These are phyloP conservation scores for Plantago elongata DNA, from an alignment of 257 asterid species.

Conservation along the genomic window DNA sequence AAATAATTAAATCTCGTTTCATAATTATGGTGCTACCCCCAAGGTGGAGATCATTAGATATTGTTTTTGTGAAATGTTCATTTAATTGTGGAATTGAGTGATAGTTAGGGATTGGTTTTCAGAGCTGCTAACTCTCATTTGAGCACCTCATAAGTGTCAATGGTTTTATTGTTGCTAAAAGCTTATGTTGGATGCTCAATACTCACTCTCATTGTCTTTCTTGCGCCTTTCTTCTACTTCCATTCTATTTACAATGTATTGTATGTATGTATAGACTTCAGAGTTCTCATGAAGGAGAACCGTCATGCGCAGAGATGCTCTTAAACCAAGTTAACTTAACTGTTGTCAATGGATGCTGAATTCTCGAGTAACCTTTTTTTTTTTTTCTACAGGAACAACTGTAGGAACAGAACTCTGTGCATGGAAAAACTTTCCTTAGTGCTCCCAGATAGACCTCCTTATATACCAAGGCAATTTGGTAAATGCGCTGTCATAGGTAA, in stretches of 20 bases:
- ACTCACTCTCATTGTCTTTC: neutral
- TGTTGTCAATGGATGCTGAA: slow-evolving; percentile 9
- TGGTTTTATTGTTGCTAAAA: slow-evolving; percentile 3
- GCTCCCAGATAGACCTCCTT: slow-evolving; percentile 84
- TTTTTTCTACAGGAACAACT: slow-evolving; percentile 55
- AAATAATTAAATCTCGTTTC: no score
- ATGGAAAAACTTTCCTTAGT: slow-evolving; percentile 87
- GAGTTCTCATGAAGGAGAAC: neutral
- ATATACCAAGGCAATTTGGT: slow-evolving; percentile 66
- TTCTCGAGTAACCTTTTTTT: slow-evolving; percentile 9
- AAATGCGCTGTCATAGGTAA: slow-evolving; percentile 97
- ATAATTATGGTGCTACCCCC: no score
- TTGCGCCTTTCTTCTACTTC: neutral
- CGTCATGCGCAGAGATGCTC: neutral
- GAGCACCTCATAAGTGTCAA: no score
- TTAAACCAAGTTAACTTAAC: neutral
- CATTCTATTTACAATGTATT: neutral
- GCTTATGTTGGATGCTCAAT: neutral
- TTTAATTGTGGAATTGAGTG: neutral
- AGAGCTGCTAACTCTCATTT: no score
- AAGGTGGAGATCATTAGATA: no score
- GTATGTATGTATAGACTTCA: neutral
- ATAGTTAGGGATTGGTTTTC: no score
- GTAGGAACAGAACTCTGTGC: slow-evolving; percentile 79
- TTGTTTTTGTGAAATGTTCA: neutral